Percentiles rank a stretch among this genome's conserved stretches.
Evolutionary conservation across 176 grass and related monocot genomes (phyloP).

Genomic region (Cymbopogon citratus): DNA sequence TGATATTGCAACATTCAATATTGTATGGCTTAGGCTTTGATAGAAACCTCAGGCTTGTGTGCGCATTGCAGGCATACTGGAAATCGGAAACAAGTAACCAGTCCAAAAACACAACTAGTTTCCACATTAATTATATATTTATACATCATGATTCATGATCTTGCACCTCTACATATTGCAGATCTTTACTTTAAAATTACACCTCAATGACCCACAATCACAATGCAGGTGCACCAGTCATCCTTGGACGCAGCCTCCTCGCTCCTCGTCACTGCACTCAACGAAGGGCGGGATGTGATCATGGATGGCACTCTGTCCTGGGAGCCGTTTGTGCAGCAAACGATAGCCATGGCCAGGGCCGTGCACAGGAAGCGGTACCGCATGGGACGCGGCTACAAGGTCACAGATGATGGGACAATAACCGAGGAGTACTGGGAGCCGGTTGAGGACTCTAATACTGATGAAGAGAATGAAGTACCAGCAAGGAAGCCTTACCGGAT

Average conservation of each 20-base stretch:
- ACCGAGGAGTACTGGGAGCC: conserved; percentile 90
- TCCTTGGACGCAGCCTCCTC: conserved; percentile 85
- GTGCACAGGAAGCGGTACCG: conserved; percentile 77
- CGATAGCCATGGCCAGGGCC: conserved; percentile 70
- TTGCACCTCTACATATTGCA: background rate
- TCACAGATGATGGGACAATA: conserved; percentile 55
- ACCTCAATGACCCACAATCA: background rate
- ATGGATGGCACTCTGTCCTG: conserved; percentile 94
- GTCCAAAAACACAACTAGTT: background rate
- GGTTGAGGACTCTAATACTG: background rate
- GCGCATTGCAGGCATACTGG: background rate
- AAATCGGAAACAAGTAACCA: background rate
- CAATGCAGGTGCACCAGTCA: conserved; percentile 87
- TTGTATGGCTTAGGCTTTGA: background rate
- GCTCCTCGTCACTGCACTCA: conserved; percentile 83
- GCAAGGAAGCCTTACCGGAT: conserved; percentile 81
- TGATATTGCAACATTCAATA: background rate
- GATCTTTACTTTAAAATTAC: background rate
- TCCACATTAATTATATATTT: background rate
- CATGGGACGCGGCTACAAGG: conserved; percentile 89
- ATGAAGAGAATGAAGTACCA: background rate
- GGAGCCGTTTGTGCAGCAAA: conserved; percentile 86
- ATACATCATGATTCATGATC: background rate
- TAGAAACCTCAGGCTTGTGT: background rate
- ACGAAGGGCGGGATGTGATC: conserved; percentile 90